Base-by-base conservation (phyloP, 805 yeast genomes). In the Starmera caribaea region DNA sequence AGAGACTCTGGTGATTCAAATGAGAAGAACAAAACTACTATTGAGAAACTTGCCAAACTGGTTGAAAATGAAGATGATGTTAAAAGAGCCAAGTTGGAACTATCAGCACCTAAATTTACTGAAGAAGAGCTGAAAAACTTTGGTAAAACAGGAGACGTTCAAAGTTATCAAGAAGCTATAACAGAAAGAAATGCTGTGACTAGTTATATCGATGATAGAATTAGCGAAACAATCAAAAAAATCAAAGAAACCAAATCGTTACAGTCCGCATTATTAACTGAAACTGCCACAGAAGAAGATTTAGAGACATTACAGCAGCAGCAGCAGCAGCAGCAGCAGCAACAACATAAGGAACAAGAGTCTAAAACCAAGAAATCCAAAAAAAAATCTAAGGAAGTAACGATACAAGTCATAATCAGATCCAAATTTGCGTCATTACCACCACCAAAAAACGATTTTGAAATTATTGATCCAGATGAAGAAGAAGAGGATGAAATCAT, bases 381-480 rank as follows among this genome's bases (percentile, higher is more conserved):
- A 12, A 16, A 16, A n/a, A 13, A 6, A 15, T 30, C 36, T 16
- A 26, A 9, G 9, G 35, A 16, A 12, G 14, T 35, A 5, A 39
- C 45, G 3, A 9, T 47, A 21, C 32, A 34, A 12, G 41, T 24
- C 33, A 27, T 36, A 17, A 39, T 51, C 4, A 31, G 41, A 3
- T 43, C 47, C 3, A 47, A 57, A 34, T 60, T 69, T 31, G 53
- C 54, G 1, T 36, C 44, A 2, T 46, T 69, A 16, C 72, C 75
- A 2, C 40, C 48, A n/a, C 72, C 75, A 0, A 59, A 58, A 42
- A 71, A 73, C 44, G 74, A 71, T 37, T 71, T 67, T 44, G 75
- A 71, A 41, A 54, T 71, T 8, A 47, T 55, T 1, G 43, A 58
- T 4, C 59, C 57, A 24, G 66, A 59, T 5, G 66, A 60, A 3